Evolutionary conservation across 108 stramenopile species (phyloP), one percentile per base, ranked within the genome.

Genomic region (Cyclotella atomus): DNA sequence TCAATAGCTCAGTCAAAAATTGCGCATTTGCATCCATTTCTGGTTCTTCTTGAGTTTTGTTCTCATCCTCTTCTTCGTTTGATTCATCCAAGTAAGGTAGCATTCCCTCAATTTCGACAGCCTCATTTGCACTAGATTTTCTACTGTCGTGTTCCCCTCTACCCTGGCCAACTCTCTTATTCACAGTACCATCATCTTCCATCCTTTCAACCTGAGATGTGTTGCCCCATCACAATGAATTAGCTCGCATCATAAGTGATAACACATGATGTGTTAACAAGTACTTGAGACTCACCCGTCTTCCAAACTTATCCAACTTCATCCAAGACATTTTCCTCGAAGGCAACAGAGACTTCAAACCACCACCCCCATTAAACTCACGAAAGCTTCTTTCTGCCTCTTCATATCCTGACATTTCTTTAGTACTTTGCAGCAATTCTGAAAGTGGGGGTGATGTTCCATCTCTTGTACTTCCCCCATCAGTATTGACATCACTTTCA

Each of bases 171-270:
- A 49, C 47, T 17, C 47, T 49, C n/a, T 49, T 49, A 57, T 57
- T 57, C 10, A 57, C 56, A 57, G 56, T 63, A 16, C 61, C 60
- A 53, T 72, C 71, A 54, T 61, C 71, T 34, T 62, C 61, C 71
- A 63, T 72, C 28, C 71, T 45, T n/a, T 72, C 43, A 12, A 63
- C 61, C 25, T 7, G 38, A 9, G 12, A 41, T 41, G 12, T 41
- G n/a, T n/a, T n/a, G n/a, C n/a, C n/a, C n/a, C n/a, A n/a, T n/a
- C n/a, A n/a, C n/a, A n/a, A n/a, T n/a, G n/a, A n/a, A n/a, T n/a
- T n/a, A n/a, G n/a, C n/a, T n/a, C n/a, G n/a, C n/a, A n/a, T n/a
- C n/a, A n/a, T n/a, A n/a, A n/a, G n/a, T n/a, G n/a, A n/a, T n/a
- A n/a, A n/a, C n/a, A n/a, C n/a, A n/a, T n/a, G n/a, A n/a, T n/a